phyloP scores from a whole-genome alignment of 192 early-diverging fungal genomes.

The Backusella macrospora region DNA sequence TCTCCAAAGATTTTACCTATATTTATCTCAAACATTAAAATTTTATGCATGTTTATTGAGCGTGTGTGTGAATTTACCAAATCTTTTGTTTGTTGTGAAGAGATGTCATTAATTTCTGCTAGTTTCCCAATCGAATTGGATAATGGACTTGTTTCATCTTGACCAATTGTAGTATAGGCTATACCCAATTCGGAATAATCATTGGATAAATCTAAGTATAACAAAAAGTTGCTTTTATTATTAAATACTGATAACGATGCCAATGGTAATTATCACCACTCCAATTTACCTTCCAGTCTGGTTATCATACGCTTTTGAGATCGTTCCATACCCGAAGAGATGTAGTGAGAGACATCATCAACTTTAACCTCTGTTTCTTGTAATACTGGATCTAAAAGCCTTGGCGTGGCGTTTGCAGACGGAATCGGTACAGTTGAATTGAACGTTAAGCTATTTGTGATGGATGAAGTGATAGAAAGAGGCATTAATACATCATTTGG shows the following conservation, averaged over 20 bases:
- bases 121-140: conserved; percentile 4
- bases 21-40: neutral
- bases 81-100: neutral
- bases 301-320: conserved; percentile 72
- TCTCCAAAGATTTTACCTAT: conserved; percentile 7
- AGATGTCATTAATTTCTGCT: neutral
- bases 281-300: conserved; percentile 55
- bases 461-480: neutral
- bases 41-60: neutral
- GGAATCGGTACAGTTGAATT: neutral
- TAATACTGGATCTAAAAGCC: neutral
- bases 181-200: conserved; percentile 2
- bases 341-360: neutral
- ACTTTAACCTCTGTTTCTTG: neutral
- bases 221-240: neutral
- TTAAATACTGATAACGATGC: too few species aligned
- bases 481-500: conserved; percentile 3
- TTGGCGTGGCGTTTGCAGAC: neutral
- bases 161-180: conserved; percentile 10
- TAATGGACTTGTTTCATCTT: conserved; percentile 18
- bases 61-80: conserved; percentile 19
- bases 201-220: neutral
- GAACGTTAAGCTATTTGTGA: neutral
- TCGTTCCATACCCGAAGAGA: conserved; percentile 52
- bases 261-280: neutral